Evolutionary conservation across 2,329 filamentous ascomycete genomes (phyloP), one percentile per base, ranked within the genome.

Genomic region (Calcarisporium arbuscula): DNA sequence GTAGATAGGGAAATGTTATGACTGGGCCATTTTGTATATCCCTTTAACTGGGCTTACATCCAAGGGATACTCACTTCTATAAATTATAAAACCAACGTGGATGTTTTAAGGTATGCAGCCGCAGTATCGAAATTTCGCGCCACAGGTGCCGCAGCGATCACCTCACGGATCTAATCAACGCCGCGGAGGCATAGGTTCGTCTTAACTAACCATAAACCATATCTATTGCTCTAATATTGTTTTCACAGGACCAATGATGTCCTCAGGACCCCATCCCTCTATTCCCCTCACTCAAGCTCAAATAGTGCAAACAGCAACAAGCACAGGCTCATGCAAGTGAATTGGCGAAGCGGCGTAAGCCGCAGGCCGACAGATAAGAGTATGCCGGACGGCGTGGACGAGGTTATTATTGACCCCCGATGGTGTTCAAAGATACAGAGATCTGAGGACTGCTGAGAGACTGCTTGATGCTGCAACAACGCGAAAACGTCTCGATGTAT

Each of bases 351-450:
- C 79, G 88, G 41, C 80, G 86, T n/a, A 48, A 87, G 85, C 53
- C 80, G 81, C 54, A 94, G 90, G 61, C 92, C 92, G 2, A 95
- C 88, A 39, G 92, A 98, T 62, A 94, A 87, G 70, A 92, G 87
- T 50, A 79, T 98, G 18, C 89, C 92, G 25, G 89, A 96, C 45
- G 88, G 86, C 36, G 73, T 95, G 28, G 89, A 94, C 49, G 80
- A 87, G 30, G 76, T 83, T 44, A 77, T 87, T 41, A 78, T 94
- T 44, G 87, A 64, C 30, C 41, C n/a, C 85, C 43, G 85, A 94
- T 57, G 82, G 83, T 25, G 87, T 83, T 28, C 71, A 81, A 54
- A 75, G 86, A 48, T 98, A 98, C 65, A 81, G 80, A 53, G 79
- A 83, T 38, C 64, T 98, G 54, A 79, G 87, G 53, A 88, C 94